Base-by-base conservation (phyloP, 179 eudicot species). In the Nepenthes alata region DNA sequence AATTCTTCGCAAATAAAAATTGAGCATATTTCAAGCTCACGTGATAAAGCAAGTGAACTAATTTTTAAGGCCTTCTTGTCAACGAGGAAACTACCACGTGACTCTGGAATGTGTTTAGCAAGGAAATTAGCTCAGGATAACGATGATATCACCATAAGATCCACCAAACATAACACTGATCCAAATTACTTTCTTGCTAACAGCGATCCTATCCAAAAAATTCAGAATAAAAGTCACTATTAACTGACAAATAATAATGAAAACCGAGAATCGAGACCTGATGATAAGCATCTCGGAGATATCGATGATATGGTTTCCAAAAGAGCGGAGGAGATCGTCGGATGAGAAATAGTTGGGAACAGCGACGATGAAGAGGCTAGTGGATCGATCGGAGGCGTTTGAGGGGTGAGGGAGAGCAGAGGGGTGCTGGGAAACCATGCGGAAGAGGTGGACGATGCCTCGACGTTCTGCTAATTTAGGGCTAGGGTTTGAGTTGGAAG, bases 321-420 rank as follows among this genome's bases (percentile, higher is more conserved):
- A 84, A 59, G 83, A 81, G 44, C 76, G 74, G 37, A 85, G 67
- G 49, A 89, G 78, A 47, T 87, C 95, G 48, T 78, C 82, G 9
- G 78, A 57, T 9, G 95, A 80, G 53, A 89, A 61, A 61, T 89
- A 89, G 36, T 82, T 83, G 14, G 97, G 95, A 53, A 89, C 83
- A 50, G 95, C 95, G 36, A 74, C 83, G 12, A 87, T 75, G 53
- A 83, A 81, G 16, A 89, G 72, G 60, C 81, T 77, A 38, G 75
- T 77, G 1, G 82, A 74, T 11, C 68, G 68, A 14, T 82, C 7
- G 54, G 65, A 11, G 34, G 76, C 34, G 11, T 66, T 53, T 47
- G 79, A 25, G 16, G 80, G 59, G 48, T 72, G 49, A 13, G 80
- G 70, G 1, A 48, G 2, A 37, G 64, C 49, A 11, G 70, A 61